Percentiles rank a stretch among this genome's conserved stretches.
Evolutionary conservation across 2,329 filamentous ascomycete genomes (phyloP).

Genomic region (Ophiostoma pallidulum): DNA sequence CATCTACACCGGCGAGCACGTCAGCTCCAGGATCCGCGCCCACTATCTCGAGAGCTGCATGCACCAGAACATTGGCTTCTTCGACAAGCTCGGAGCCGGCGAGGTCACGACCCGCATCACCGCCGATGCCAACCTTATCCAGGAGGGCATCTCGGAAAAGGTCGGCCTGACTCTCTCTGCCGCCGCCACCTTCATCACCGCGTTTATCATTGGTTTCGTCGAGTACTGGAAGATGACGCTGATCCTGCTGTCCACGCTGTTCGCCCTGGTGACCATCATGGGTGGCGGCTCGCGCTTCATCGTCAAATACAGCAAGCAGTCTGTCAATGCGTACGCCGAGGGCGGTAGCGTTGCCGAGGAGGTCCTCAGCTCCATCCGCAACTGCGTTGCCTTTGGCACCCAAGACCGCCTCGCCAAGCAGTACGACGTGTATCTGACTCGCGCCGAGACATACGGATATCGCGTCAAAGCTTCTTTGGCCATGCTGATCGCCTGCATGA

Average conservation of each 20-base stretch:
- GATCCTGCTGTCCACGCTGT: constrained; percentile 73
- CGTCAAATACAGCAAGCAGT: constrained; percentile 69
- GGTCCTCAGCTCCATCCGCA: constrained; percentile 86
- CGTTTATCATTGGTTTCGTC: constrained; percentile 83
- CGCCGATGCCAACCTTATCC: constrained; percentile 84
- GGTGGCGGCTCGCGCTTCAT: constrained; percentile 64
- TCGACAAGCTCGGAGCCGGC: constrained; percentile 84
- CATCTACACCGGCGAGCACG: constrained; percentile 77
- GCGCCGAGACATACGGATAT: constrained; percentile 67
- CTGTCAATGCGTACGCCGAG: constrained; percentile 68
- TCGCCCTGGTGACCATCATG: constrained; percentile 72
- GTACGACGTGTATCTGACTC: constrained; percentile 66
- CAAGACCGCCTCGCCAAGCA: constrained; percentile 83
- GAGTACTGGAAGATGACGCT: constrained; percentile 90
- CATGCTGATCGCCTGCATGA: constrained; percentile 74
- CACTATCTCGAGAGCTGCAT: constrained; percentile 78
- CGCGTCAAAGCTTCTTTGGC: constrained; percentile 64
- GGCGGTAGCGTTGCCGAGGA: constrained; percentile 89
- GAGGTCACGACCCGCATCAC: constrained; percentile 94
- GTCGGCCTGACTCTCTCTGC: constrained; percentile 68
- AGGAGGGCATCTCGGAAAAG: constrained; percentile 90
- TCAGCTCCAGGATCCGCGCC: constrained; percentile 68
- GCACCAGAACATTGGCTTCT: constrained; percentile 83
- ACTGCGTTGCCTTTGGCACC: constrained; percentile 85
- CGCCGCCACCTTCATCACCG: constrained; percentile 72